phyloP scores from a whole-genome alignment of 1,284 basidiomycete genomes.

The Ustilago sp. region DNA sequence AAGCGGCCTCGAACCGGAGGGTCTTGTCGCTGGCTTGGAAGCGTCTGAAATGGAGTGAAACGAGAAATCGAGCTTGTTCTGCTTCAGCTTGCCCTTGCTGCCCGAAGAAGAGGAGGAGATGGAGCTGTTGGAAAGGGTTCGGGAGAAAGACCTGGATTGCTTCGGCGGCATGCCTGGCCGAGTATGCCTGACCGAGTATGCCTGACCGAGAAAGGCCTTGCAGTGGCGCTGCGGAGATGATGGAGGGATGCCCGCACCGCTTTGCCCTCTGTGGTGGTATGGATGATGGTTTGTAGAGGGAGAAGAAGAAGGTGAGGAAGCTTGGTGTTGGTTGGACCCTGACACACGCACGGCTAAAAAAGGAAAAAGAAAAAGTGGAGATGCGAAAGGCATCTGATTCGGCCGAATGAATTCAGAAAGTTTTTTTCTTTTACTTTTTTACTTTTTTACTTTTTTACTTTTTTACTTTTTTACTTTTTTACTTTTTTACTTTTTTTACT shows the following conservation, averaged over 20 bases:
- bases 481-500: background rate
- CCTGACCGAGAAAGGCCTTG: background rate
- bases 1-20: constrained; percentile 23
- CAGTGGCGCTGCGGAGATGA: background rate
- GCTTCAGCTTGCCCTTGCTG: constrained; percentile 34
- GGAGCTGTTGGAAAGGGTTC: constrained; percentile 26
- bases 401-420: constrained; percentile 13
- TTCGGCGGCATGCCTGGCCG: constrained; percentile 29
- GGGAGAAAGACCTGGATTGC: constrained; percentile 16
- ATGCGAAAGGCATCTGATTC: background rate
- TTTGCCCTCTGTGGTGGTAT: background rate
- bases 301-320: background rate
- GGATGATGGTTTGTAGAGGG: background rate
- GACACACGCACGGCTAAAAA: background rate
- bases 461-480: background rate
- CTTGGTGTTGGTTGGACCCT: constrained; percentile 2
- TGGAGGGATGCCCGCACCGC: no score
- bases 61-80: constrained; percentile 51
- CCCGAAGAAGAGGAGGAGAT: constrained; percentile 16
- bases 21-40: background rate
- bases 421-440: background rate
- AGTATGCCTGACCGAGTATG: background rate
- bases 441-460: background rate
- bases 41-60: constrained; percentile 28
- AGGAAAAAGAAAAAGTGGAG: constrained; percentile 10